Evolutionary conservation across 2,329 filamentous ascomycete species (phyloP).

Genomic region (Capronia epimyces): DNA sequence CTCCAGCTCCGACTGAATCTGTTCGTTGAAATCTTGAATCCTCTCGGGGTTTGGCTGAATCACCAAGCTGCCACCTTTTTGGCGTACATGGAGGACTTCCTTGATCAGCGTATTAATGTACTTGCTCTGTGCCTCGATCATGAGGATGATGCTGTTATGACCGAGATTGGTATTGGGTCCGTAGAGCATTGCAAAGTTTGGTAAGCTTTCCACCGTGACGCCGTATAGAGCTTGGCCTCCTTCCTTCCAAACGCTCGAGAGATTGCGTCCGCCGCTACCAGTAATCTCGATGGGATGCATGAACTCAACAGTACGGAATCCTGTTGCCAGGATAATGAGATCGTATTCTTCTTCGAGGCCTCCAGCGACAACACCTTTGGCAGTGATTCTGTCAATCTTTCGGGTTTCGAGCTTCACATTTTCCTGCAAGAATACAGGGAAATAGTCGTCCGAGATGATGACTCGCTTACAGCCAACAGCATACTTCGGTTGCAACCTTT

Average conservation of each 20-base stretch:
- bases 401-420: conserved; percentile 51
- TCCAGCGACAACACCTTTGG: conserved; percentile 45
- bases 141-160: conserved; percentile 56
- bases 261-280: conserved; percentile 40
- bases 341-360: conserved; percentile 47
- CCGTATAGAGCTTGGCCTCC: conserved; percentile 51
- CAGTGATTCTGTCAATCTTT: conserved; percentile 44
- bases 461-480: conserved; percentile 39
- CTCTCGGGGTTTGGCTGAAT: conserved; percentile 40
- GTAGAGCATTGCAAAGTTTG: conserved; percentile 55
- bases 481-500: conserved; percentile 51
- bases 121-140: conserved; percentile 55
- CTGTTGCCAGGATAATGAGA: conserved; percentile 54
- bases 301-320: conserved; percentile 56
- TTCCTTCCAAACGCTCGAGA: conserved; percentile 51
- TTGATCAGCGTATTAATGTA: conserved; percentile 50
- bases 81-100: conserved; percentile 45
- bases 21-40: conserved; percentile 23
- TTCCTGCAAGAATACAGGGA: conserved; percentile 43
- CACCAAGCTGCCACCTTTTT: conserved; percentile 38
- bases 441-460: conserved; percentile 54
- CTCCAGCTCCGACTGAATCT: conserved; percentile 33
- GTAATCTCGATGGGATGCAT: conserved; percentile 53
- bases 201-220: conserved; percentile 47
- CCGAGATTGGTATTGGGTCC: conserved; percentile 55